These are phyloP conservation scores for Aurinia saxatilis DNA, from an alignment of 345 rosid species.

Conservation along the genomic window DNA sequence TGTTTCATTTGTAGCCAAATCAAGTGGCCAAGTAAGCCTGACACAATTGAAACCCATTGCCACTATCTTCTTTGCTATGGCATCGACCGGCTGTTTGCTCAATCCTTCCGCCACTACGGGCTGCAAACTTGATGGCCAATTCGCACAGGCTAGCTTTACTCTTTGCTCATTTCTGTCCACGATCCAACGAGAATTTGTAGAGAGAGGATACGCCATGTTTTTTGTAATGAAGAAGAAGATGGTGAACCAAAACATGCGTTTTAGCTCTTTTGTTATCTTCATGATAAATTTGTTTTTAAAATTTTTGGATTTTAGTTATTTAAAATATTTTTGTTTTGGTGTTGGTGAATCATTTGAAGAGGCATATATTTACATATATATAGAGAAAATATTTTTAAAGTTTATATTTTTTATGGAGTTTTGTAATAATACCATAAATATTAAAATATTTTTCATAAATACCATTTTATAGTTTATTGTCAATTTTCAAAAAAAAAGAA, in stretches of 20 bases:
- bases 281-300: not conserved
- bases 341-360: conserved; percentile 17
- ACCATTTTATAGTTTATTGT: too few species aligned
- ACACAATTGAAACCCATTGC: conserved; percentile 62
- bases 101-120: conserved; percentile 77
- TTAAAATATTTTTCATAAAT: too few species aligned
- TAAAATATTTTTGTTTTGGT: not conserved
- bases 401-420: too few species aligned
- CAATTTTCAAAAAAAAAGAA: too few species aligned
- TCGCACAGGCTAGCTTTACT: conserved; percentile 63
- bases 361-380: not conserved
- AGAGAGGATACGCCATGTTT: conserved; percentile 35
- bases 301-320: not conserved
- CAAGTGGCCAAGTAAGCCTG: conserved; percentile 62
- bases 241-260: not conserved
- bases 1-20: conserved; percentile 45
- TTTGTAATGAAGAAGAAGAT: not conserved
- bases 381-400: not conserved
- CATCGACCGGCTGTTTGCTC: conserved; percentile 47
- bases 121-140: conserved; percentile 61
- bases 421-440: too few species aligned
- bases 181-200: conserved; percentile 51
- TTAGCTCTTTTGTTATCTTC: conserved; percentile 10
- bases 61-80: conserved; percentile 28
- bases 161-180: conserved; percentile 37